Percentiles rank a stretch among this genome's conserved stretches.
These are phyloP conservation scores for Cryphonectria parasitica DNA, from an alignment of 2,329 filamentous ascomycete species.

Conservation along the genomic window DNA sequence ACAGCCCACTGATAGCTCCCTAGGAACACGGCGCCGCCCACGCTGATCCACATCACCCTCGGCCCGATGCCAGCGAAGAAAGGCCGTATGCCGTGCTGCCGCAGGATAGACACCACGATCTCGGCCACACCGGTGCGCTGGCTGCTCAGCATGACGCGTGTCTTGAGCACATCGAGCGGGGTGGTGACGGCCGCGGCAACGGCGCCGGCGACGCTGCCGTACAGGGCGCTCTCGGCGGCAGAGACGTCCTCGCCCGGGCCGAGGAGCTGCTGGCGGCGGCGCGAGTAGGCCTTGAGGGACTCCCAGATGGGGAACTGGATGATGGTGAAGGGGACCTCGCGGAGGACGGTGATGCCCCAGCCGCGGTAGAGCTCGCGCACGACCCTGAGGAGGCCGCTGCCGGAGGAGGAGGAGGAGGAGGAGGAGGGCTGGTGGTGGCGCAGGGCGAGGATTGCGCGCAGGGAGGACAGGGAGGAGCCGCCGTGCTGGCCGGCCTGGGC, in stretches of 20 bases:
- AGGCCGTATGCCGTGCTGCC: conserved; percentile 64
- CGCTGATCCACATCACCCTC: conserved; percentile 90
- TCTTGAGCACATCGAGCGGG: conserved; percentile 95
- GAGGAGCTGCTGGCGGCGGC: conserved; percentile 38
- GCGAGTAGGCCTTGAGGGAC: conserved; percentile 74
- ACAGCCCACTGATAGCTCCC: conserved; percentile 90
- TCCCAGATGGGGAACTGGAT: conserved; percentile 99
- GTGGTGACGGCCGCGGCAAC: conserved; percentile 89
- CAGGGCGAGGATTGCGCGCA: conserved; percentile 69
- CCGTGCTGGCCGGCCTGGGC: conserved; percentile 87
- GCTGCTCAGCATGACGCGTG: conserved; percentile 87
- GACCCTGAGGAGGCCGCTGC: conserved; percentile 58
- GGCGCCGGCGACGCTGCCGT: conserved; percentile 82
- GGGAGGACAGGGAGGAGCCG: conserved; percentile 66
- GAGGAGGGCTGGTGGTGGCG: conserved; percentile 39
- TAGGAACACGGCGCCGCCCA: conserved; percentile 91
- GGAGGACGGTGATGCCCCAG: conserved; percentile 88
- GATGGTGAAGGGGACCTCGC: conserved; percentile 96
- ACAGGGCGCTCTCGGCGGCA: conserved; percentile 79
- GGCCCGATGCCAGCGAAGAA: conserved; percentile 82
- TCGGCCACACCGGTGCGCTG: conserved; percentile 62
- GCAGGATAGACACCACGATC: conserved; percentile 68
- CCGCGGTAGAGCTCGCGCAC: conserved; percentile 88
- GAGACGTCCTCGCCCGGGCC: conserved; percentile 53
- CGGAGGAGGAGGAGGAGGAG: not conserved